Evolutionary conservation across 371 early-diverging fungal genomes (phyloP), one percentile per base, ranked within the genome.

Genomic region (Capillidium rhysosporum): DNA sequence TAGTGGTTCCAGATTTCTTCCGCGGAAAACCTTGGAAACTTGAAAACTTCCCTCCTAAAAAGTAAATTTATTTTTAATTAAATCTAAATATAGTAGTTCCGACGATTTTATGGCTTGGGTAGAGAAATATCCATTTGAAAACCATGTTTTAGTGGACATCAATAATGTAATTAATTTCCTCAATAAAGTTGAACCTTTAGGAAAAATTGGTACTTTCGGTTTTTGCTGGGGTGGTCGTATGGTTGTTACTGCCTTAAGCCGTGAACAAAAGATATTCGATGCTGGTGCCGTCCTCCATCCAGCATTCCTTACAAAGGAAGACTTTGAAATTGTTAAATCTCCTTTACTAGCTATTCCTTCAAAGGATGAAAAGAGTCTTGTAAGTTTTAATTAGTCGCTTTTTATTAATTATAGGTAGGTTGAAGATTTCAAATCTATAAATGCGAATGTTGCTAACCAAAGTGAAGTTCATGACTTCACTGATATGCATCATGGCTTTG

Each of bases 401-500:
- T 16, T 45, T 3, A 24, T 44, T 24, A 25, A 21, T 14, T 16
- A 16, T 7, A 46, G 16, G 23, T 24, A 40, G 41, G 26, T 40
- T 28, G 30, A 23, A 14, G 23, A 25, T 26, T 43, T 24, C 16
- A 48, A 30, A 24, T 18, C 44, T 23, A 29, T 52, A 2, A 52
- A 38, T 63, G 62, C 67, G 70, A 25, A 65, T 63, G 29, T 75
- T 66, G 59, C 69, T 70, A 66, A 59, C 56, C 8, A 56, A 61
- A 20, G 61, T 75, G 56, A 67, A 40, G 62, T 70, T 53, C 62
- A 68, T 43, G 70, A 76, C 40, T 84, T 79, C 56, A 75, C 75
- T 59, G 80, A 81, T 54, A 72, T 74, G 68, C 63, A 43, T 56
- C 84, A 84, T 46, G 84, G 82, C 29, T 84, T 80, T 65, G 74